Conservation (phyloP, 768 basidiomycete genomes). For the Pleurotus tuoliensis region DNA sequence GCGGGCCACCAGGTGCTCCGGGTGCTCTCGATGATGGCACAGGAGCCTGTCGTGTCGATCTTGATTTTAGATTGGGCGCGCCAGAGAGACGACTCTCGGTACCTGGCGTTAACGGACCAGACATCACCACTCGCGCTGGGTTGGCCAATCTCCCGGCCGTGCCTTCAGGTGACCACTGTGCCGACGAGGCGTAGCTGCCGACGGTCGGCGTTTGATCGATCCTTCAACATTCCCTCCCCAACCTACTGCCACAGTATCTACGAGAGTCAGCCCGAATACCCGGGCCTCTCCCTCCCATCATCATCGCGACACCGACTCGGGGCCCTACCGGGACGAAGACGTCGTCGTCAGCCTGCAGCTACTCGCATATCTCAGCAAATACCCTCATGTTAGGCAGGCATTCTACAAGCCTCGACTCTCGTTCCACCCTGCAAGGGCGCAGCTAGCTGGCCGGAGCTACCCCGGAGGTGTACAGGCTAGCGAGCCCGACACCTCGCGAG, state of each 20-base stretch:
- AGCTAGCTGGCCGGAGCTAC: too few relatives aligned
- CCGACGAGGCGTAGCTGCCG: background rate
- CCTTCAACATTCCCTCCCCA: background rate
- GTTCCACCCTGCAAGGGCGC: too few relatives aligned
- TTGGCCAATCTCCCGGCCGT: constrained; percentile 48
- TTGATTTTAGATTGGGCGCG: too few relatives aligned
- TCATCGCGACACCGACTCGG: constrained; percentile 30
- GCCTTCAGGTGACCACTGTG: constrained; percentile 1
- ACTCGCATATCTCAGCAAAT: too few relatives aligned
- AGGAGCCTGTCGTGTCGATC: too few relatives aligned
- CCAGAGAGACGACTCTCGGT: too few relatives aligned
- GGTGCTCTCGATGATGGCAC: too few relatives aligned
- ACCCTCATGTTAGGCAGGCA: too few relatives aligned
- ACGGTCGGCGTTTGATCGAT: background rate
- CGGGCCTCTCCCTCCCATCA: constrained; percentile 17
- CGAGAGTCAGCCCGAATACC: constrained; percentile 26
- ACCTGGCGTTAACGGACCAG: constrained; percentile 40
- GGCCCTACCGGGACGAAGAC: constrained; percentile 92
- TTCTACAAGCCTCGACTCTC: too few relatives aligned
- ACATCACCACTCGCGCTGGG: constrained; percentile 63
- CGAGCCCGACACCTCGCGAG: too few relatives aligned
- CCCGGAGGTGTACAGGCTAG: too few relatives aligned
- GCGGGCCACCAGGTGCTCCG: too few relatives aligned
- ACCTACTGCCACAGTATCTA: background rate
- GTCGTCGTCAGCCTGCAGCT: constrained; percentile 84